Evolutionary conservation across 176 grass and related monocot genomes (phyloP).

Genomic region (Triticum urartu): DNA sequence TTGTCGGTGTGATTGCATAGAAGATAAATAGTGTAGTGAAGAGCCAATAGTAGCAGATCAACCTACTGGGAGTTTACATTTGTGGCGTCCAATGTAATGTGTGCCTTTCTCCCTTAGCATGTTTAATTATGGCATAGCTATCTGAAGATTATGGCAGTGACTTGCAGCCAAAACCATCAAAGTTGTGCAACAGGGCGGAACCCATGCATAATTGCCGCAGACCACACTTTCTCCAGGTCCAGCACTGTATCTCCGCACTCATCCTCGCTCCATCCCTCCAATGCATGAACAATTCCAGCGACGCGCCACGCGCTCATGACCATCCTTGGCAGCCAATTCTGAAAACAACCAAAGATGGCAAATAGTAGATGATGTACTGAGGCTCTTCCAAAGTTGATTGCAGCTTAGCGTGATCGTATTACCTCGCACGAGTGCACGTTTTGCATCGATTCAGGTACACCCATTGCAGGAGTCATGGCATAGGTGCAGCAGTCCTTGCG

Average conservation of each 20-base stretch:
- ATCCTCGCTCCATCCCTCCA: slow-evolving; percentile 61
- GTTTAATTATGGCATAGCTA: not conserved
- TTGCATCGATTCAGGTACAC: slow-evolving; percentile 63
- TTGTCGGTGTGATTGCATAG: not conserved
- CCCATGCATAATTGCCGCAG: slow-evolving; percentile 64
- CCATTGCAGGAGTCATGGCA: slow-evolving; percentile 65
- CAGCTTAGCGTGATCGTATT: not conserved
- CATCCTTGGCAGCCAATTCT: slow-evolving; percentile 96
- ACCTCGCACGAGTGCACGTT: slow-evolving; percentile 91
- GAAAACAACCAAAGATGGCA: not conserved
- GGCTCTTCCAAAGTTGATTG: not conserved
- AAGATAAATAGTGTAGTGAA: not conserved
- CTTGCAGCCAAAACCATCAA: slow-evolving; percentile 14
- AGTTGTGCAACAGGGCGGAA: slow-evolving; percentile 50
- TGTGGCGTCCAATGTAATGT: not conserved
- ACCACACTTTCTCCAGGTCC: slow-evolving; percentile 68
- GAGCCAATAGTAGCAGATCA: not conserved
- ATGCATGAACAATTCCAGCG: slow-evolving; percentile 71
- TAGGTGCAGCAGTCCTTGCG: slow-evolving; percentile 69
- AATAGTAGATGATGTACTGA: not conserved
- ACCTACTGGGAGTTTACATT: not conserved
- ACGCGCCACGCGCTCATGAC: slow-evolving; percentile 90
- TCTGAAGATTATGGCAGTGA: slow-evolving; percentile 6
- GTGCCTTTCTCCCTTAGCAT: not conserved
- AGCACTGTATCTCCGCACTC: slow-evolving; percentile 73